Evolutionary conservation across 2,329 filamentous ascomycete genomes (phyloP), one percentile per base, ranked within the genome.

Genomic region (Byssothecium circinans): DNA sequence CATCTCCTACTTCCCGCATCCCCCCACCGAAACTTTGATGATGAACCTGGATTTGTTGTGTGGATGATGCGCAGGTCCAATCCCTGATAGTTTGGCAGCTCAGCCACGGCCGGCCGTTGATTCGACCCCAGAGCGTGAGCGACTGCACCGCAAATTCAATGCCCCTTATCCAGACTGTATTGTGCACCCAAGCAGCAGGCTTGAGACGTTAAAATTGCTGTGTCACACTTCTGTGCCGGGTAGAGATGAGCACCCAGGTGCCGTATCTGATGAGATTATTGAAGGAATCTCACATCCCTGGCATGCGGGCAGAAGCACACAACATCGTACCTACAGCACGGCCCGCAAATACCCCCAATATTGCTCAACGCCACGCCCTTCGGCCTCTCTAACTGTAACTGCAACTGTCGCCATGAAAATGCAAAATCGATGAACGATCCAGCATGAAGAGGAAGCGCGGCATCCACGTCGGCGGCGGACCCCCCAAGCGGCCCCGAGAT

Each of bases 371-470:
- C 43, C n/a, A 25, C 8, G n/a, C 30, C 29, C 15, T 22, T 35
- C 33, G 29, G 23, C 36, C 20, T 38, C 22, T 17, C 43, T 30
- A 10, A 42, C 35, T 42, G 34, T 17, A 19, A 22, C 37, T 23
- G 34, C 19, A 19, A 25, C 15, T 22, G 18, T 40, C 22, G 11
- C 17, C 48, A 49, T 50, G 53, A 43, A 19, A 11, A 25, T 39
- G 8, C 10, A 8, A 8, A 45, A 44, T 49, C 43, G 17, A 49
- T 43, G 40, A 30, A n/a, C 35, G 38, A 38, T 22, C 45, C 50
- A 50, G 40, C 56, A 68, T 66, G 64, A 69, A 69, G 57, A 67
- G 65, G 53, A 68, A 65, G 53, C 54, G 50, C 49, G 53, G 41
- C 46, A 41, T 52, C 52, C 51, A 56, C 52, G 56, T 45, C 50